These are phyloP conservation scores for Russula lepida DNA, from an alignment of 768 basidiomycete species.

Conservation along the genomic window DNA sequence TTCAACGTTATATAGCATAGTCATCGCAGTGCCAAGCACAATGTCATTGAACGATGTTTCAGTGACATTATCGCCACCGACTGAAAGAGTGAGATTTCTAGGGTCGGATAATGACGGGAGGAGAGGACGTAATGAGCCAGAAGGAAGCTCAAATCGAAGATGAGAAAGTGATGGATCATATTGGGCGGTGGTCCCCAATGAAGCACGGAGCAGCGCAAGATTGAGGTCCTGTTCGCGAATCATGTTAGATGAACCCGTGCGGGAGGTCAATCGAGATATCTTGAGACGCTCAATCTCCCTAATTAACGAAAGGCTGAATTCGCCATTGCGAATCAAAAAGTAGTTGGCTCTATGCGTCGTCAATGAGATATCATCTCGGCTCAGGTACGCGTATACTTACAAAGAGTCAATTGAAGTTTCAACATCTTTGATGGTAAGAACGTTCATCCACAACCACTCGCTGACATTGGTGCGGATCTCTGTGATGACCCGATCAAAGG, in stretches of 20 bases:
- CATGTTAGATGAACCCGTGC: constrained; percentile 57
- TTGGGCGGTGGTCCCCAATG: constrained; percentile 81
- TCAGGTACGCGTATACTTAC: constrained; percentile 37
- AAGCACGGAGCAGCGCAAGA: constrained; percentile 77
- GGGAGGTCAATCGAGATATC: constrained; percentile 61
- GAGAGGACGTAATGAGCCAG: constrained; percentile 73
- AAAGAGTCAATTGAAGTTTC: constrained; percentile 78
- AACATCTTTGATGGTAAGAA: constrained; percentile 75
- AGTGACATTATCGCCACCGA: constrained; percentile 31
- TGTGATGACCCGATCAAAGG: constrained; percentile 64
- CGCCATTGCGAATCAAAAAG: constrained; percentile 82
- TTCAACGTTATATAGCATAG: constrained; percentile 58
- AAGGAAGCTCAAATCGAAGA: constrained; percentile 69
- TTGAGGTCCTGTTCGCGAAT: constrained; percentile 90
- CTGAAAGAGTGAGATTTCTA: constrained; percentile 35
- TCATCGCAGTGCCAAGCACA: constrained; percentile 71
- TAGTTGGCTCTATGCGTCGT: constrained; percentile 59
- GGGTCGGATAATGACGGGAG: constrained; percentile 56
- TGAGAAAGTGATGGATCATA: constrained; percentile 69
- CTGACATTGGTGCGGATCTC: constrained; percentile 75
- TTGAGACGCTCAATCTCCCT: constrained; percentile 82
- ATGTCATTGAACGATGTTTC: constrained; percentile 57
- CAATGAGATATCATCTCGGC: constrained; percentile 7
- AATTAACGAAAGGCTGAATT: constrained; percentile 77
- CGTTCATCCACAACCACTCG: constrained; percentile 92